Conservation (phyloP, 2,329 filamentous ascomycete species). For the Aspergillus quadrilineatus region DNA sequence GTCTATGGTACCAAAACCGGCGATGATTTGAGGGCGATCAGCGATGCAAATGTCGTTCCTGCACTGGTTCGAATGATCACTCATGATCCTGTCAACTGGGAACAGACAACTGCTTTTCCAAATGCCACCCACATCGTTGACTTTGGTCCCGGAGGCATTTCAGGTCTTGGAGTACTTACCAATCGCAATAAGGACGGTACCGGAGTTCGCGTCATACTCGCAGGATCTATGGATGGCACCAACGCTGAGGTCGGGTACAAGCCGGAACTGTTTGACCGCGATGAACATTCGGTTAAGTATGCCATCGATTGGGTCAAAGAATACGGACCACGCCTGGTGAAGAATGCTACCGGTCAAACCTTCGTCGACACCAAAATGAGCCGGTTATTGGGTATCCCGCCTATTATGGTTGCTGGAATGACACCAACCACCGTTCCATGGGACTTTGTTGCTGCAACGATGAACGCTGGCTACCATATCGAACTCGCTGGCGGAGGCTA, state of each 20-base stretch:
- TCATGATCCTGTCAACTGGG: constrained; percentile 91
- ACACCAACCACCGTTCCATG: constrained; percentile 83
- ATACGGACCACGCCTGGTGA: constrained; percentile 87
- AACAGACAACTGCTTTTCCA: constrained; percentile 87
- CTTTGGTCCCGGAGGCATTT: constrained; percentile 95
- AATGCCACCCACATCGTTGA: constrained; percentile 91
- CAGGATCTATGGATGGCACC: constrained; percentile 87
- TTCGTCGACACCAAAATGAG: constrained; percentile 98
- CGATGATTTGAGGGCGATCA: constrained; percentile 71
- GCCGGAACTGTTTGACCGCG: constrained; percentile 93
- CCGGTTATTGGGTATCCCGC: constrained; percentile 76
- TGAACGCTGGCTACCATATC: constrained; percentile 93
- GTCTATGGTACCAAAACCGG: constrained; percentile 91
- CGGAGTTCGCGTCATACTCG: constrained; percentile 92
- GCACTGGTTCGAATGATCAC: constrained; percentile 89
- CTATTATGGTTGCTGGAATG: constrained; percentile 89
- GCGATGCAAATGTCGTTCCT: constrained; percentile 78
- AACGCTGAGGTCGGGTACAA: constrained; percentile 94
- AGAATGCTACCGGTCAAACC: constrained; percentile 82
- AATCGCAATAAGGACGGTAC: constrained; percentile 99
- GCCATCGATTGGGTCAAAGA: constrained; percentile 98
- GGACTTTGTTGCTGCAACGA: constrained; percentile 89
- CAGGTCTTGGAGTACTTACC: constrained; percentile 89
- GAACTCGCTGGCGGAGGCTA: constrained; percentile 89
- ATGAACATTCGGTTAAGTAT: constrained; percentile 92